Conservation (phyloP, 2,329 filamentous ascomycete species). For the Paracoccidioides brasiliensis region DNA sequence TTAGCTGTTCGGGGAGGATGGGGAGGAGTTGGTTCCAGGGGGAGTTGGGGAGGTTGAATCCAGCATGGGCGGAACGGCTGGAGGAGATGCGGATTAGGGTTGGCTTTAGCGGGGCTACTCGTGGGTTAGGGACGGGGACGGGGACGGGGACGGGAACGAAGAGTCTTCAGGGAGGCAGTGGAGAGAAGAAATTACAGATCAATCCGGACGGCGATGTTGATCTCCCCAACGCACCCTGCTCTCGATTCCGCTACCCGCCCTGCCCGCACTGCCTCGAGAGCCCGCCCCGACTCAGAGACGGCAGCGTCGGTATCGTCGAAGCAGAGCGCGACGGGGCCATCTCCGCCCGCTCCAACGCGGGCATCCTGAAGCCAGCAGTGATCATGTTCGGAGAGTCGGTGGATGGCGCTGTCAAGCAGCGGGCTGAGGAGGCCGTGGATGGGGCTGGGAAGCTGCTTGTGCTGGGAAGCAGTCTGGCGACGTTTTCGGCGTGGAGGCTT, state of each 20-base stretch:
- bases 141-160: too few species aligned
- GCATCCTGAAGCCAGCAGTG: slow-evolving; percentile 82
- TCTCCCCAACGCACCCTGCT: slow-evolving; percentile 73
- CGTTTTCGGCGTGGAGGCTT: slow-evolving; percentile 87
- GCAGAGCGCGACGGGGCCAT: slow-evolving; percentile 73
- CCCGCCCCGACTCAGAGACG: slow-evolving; percentile 45
- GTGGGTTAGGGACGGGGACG: too few species aligned
- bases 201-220: slow-evolving; percentile 96
- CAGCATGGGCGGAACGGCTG: slow-evolving; percentile 69
- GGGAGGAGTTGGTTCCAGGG: slow-evolving; percentile 56
- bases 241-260: slow-evolving; percentile 78
- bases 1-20: slow-evolving; percentile 60
- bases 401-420: slow-evolving; percentile 50
- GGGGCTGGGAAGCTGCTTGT: slow-evolving; percentile 62
- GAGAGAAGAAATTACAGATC: slow-evolving; percentile 57
- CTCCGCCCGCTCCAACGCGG: slow-evolving; percentile 51
- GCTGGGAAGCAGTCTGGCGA: slow-evolving; percentile 80
- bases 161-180: slow-evolving; percentile 38
- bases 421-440: slow-evolving; percentile 70
- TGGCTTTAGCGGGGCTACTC: too few species aligned
- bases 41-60: slow-evolving; percentile 66
- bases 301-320: slow-evolving; percentile 46
- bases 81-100: slow-evolving; percentile 28
- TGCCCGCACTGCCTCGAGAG: slow-evolving; percentile 65
- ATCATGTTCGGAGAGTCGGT: slow-evolving; percentile 97